Base-by-base conservation (phyloP, 1,284 basidiomycete genomes). In the Fomes fomentarius region DNA sequence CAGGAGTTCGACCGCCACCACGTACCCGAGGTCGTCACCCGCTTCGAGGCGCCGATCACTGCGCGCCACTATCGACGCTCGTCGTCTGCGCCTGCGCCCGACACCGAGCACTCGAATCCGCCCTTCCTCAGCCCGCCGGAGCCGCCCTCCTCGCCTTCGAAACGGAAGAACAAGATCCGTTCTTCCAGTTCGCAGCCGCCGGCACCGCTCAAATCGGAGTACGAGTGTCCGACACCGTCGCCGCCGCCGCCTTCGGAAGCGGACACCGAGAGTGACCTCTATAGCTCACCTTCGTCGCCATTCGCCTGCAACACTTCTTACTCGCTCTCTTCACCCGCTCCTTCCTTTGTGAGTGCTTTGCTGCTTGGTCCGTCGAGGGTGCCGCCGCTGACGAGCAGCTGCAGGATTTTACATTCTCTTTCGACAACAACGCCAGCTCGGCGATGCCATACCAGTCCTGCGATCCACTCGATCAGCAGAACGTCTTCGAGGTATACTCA, bases 31-130 rank as follows among this genome's bases (percentile, higher is more conserved):
- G 71, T 88, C 61, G 76, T 86, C 30, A 85, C 85, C 11, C 80
- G 86, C 40, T 90, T 90, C 67, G 87, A 90, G 69, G 76, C 76
- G 0, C 88, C 88, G 17, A 79, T 90, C 46, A 90, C 87, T 1
- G 86, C 84, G 11, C 74, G 77, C 30, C 75, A 77, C 37, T 89
- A 80, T 68, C 74, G 73, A 41, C 78, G 80, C 34, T 79, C 78
- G 19, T 79, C 76, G 44, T 81, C 79, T 17, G 78, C 76, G 26
- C 79, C 79, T 21, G 65, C 63, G 28, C 68, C 69, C 15, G 72
- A 71, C 51, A 67, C 68, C 21, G 69, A 72, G 47, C 65, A 64
- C 31, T 63, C 69, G 37, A 66, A 61, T 17, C 59, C 62, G 9
- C 47, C 64, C 35, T 69, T 70, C 66, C 50, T 68, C 53, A 54